phyloP scores from a whole-genome alignment of 345 rosid genomes.

The Trapa bicornis region DNA sequence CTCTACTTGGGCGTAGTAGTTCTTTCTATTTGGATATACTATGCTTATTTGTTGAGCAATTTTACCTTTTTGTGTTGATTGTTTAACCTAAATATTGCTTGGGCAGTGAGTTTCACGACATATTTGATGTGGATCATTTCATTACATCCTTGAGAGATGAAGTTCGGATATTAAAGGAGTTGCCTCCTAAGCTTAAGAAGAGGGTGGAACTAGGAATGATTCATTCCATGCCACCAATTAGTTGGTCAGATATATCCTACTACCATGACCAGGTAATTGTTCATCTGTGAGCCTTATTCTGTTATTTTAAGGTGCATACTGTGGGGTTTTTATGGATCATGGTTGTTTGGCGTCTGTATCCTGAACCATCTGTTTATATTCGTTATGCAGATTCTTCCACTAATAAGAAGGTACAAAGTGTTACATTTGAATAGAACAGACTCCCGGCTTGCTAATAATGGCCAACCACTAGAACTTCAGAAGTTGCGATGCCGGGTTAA shows the following conservation, averaged over 20 bases:
- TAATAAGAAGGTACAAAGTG: slow-evolving; percentile 19
- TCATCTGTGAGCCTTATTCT: no score
- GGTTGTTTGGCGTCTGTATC: no score
- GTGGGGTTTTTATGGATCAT: no score
- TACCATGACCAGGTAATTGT: slow-evolving; percentile 28
- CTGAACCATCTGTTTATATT: background rate
- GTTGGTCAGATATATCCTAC: slow-evolving; percentile 52
- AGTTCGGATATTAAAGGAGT: slow-evolving; percentile 28
- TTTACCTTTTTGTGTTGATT: background rate
- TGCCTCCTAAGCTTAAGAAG: slow-evolving; percentile 25
- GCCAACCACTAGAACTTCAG: slow-evolving; percentile 27
- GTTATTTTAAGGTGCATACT: no score
- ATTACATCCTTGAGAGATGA: slow-evolving; percentile 36
- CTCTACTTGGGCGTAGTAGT: background rate
- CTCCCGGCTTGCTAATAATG: slow-evolving; percentile 39
- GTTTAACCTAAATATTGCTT: background rate
- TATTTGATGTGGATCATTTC: slow-evolving; percentile 42
- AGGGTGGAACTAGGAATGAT: slow-evolving; percentile 17
- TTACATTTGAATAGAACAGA: slow-evolving; percentile 32
- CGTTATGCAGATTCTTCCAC: slow-evolving; percentile 35
- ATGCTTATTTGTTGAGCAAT: background rate
- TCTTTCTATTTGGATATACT: background rate
- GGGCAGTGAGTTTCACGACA: slow-evolving; percentile 39
- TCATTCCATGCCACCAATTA: slow-evolving; percentile 35
- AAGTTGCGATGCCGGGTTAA: slow-evolving; percentile 36